A percentile compares a stretch with the other conserved stretches of the same genome.
These are phyloP conservation scores for Talaromyces wortmannii DNA, from an alignment of 495 filamentous ascomycete species.

Conservation along the genomic window DNA sequence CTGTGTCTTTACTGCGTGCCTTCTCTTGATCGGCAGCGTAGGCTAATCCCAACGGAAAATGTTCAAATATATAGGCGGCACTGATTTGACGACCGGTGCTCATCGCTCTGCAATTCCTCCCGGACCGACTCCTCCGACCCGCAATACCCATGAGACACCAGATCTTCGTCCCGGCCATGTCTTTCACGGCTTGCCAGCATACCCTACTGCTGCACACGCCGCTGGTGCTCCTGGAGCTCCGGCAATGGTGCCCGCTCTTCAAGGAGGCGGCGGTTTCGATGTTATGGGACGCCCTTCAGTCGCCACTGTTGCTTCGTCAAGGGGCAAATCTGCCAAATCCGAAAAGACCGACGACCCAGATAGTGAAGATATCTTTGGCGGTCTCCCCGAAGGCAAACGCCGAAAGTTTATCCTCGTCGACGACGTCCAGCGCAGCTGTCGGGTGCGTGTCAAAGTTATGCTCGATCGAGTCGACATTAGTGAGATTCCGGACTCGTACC, in stretches of 20 bases:
- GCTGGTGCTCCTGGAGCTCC: conserved; percentile 36
- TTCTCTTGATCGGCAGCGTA: conserved; percentile 26
- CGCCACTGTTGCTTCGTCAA: conserved; percentile 30
- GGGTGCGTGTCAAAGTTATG: conserved; percentile 80
- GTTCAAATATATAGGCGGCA: conserved; percentile 25
- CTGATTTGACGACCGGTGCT: conserved; percentile 25
- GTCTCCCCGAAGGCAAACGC: conserved; percentile 78
- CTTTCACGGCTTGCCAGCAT: conserved; percentile 66
- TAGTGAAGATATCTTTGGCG: conserved; percentile 69
- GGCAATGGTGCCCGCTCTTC: conserved; percentile 64
- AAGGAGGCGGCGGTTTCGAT: conserved; percentile 56
- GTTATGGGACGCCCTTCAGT: conserved; percentile 36
- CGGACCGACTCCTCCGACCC: conserved; percentile 12
- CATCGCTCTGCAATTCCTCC: conserved; percentile 20
- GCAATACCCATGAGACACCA: conserved; percentile 14
- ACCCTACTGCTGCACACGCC: conserved; percentile 47
- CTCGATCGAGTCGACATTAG: conserved; percentile 84
- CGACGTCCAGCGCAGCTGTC: conserved; percentile 67
- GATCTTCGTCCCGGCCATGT: conserved; percentile 71
- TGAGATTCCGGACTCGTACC: conserved; percentile 92
- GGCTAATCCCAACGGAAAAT: conserved; percentile 31
- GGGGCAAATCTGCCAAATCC: conserved; percentile 21
- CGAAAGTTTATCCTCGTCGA: conserved; percentile 96
- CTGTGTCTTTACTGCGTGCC: conserved; percentile 15
- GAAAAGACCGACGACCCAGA: conserved; percentile 39